Base-by-base conservation (phyloP, 345 rosid genomes). In the Hypericum perforatum region DNA sequence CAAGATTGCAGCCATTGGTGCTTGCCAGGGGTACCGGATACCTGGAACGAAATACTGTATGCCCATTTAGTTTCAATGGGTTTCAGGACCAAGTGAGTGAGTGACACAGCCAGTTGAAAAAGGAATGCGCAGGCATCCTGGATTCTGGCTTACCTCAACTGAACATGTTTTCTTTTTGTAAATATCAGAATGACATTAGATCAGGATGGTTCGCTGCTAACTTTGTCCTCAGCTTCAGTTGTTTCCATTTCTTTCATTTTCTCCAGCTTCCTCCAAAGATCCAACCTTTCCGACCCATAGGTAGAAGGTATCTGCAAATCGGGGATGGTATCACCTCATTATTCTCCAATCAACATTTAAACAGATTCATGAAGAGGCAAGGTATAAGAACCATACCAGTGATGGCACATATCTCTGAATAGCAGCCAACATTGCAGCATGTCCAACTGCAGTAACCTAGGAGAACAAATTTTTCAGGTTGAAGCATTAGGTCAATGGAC, bases 401-500 rank as follows among this genome's bases (percentile, higher is more conserved):
- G 85, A 66, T 11, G 98, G 95, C 0, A 78, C 84, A 62, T 92
- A 83, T 83, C 89, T 79, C 73, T 88, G 98, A 57, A 88, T 92
- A 29, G 92, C 96, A 57, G 98, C 96, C 76, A 92, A 64, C 70
- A 92, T 88, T 38, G 98, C 96, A 9, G 98, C 96, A 50, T 82
- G 96, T 52, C 98, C 98, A 62, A 92, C 86, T 47, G 98, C 95
- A 66, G 98, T 92, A 37, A 88, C 95, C 98, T 92, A 76, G 41
- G 39, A 49, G 57, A 45, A 40, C 59, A 12, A 42, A 41, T 41
- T 16, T 32, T 43, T 52, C 46, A 22, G 22, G 22, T 11, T 45
- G n/a, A 7, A 11, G 47, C 11, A 50, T 15, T 13, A 32, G 9
- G 16, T 36, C 14, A 11, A 44, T 49, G 52, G 29, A 40, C 5